Evolutionary conservation across 495 filamentous ascomycete genomes (phyloP).

Genomic region (Peziza echinospora): DNA sequence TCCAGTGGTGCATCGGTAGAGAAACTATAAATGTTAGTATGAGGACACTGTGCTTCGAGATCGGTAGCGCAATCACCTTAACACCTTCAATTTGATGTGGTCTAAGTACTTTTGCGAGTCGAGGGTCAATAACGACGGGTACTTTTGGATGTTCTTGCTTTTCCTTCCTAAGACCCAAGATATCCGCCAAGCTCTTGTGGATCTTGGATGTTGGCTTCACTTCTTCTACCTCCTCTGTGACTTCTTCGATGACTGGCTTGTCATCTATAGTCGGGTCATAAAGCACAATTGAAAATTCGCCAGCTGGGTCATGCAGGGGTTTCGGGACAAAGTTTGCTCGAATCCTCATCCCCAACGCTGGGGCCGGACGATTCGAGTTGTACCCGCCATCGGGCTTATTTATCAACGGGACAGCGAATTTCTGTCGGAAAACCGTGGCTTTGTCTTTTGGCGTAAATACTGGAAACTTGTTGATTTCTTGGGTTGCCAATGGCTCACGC

Average conservation of each 20-base stretch:
- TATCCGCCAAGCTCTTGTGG: slow-evolving; percentile 89
- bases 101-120: slow-evolving; percentile 69
- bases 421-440: slow-evolving; percentile 50
- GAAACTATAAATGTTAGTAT: no score
- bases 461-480: slow-evolving; percentile 75
- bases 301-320: slow-evolving; percentile 81
- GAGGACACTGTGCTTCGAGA: not conserved
- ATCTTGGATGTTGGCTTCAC: slow-evolving; percentile 29
- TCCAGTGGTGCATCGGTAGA: slow-evolving; percentile 83
- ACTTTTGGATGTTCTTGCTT: slow-evolving; percentile 68
- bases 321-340: slow-evolving; percentile 74
- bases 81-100: slow-evolving; percentile 98
- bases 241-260: slow-evolving; percentile 31
- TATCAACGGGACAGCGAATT: slow-evolving; percentile 69
- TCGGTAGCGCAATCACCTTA: slow-evolving; percentile 43
- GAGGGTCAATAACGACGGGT: slow-evolving; percentile 91
- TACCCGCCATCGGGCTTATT: slow-evolving; percentile 56
- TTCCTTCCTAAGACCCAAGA: slow-evolving; percentile 81
- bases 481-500: slow-evolving; percentile 60
- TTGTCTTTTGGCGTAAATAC: slow-evolving; percentile 84
- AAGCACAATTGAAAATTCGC: slow-evolving; percentile 89
- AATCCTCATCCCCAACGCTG: slow-evolving; percentile 56
- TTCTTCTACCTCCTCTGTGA: slow-evolving; percentile 30
- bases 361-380: slow-evolving; percentile 55
- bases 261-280: slow-evolving; percentile 92